Evolutionary conservation across 2,329 filamentous ascomycete species (phyloP), one percentile per base, ranked within the genome.

Genomic region (Sporothrix euskadiensis): DNA sequence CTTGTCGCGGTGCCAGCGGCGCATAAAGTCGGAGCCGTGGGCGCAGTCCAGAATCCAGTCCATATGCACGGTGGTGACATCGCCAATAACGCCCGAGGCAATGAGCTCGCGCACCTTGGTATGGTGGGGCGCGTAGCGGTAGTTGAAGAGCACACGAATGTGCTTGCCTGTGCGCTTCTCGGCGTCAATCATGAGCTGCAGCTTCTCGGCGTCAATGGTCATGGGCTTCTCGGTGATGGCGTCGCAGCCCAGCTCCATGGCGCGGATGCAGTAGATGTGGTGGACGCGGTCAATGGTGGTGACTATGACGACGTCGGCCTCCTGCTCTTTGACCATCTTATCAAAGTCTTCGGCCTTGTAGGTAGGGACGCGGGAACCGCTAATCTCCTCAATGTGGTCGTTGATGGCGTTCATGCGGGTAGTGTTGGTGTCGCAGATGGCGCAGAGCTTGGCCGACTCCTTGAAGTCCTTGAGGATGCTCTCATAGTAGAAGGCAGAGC

Each of bases 171-270:
- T 88, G 22, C 83, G 81, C 69, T 86, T 83, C 19, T 88, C 87
- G 14, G 87, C 85, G 75, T 84, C 82, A 75, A 89, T 84, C 73
- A 90, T 90, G 69, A 84, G 82, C 7, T 80, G 82, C 79, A 87
- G 89, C 2, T 87, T 84, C 1, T 84, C 82, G 0, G 83, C 86
- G 77, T 90, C 88, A 76, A 89, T 87, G 0, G 88, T 90, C 88
- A 90, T 90, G 16, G 88, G 88, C 79, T 90, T 90, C 77, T 90
- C 88, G 0, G 86, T 90, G n/a, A 90, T 82, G 0, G 89, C 88
- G 74, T 87, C 85, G 77, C 87, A 88, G 19, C 88, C 88, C 0
- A 89, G 80, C 75, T 89, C 87, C 68, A 90, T 81, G 0, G 88
- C 87, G 2, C 86, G 84, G 5, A 89, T 82, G 68, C 89, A 89